Evolutionary conservation across 805 yeast genomes (phyloP).

Genomic region (Starmera pachycereana): DNA sequence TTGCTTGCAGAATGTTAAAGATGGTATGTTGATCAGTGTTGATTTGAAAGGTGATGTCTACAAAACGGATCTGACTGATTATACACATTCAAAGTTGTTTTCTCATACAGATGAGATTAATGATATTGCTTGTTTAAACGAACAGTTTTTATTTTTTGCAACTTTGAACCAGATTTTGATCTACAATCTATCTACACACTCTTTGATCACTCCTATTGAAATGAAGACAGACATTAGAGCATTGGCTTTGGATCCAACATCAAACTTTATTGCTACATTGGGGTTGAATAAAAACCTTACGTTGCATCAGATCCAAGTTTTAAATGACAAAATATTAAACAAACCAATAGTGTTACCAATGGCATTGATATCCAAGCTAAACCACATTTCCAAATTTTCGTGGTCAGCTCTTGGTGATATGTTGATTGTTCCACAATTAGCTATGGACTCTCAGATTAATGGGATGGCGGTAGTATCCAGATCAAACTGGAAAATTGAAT

Average conservation of each 20-base stretch:
- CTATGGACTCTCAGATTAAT: slow-evolving; percentile 54
- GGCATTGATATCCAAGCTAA: slow-evolving; percentile 27
- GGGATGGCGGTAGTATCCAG: slow-evolving; percentile 54
- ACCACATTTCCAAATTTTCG: slow-evolving; percentile 32
- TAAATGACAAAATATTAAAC: slow-evolving; percentile 5
- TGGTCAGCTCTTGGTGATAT: slow-evolving; percentile 75
- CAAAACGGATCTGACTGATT: slow-evolving; percentile 1
- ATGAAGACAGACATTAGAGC: slow-evolving; percentile 13
- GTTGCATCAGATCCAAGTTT: slow-evolving; percentile 10
- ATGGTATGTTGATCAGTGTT: slow-evolving; percentile 3
- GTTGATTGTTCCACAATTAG: slow-evolving; percentile 60
- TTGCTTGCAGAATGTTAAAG: slow-evolving; percentile 1
- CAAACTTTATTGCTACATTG: slow-evolving; percentile 13
- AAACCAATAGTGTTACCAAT: slow-evolving; percentile 10
- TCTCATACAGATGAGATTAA: slow-evolving; percentile 7
- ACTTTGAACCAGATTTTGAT: slow-evolving; percentile 7
- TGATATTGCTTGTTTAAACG: slow-evolving; percentile 5
- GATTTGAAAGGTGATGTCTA: slow-evolving; percentile 10
- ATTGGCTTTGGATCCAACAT: slow-evolving; percentile 14
- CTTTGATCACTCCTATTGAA: slow-evolving; percentile 9
- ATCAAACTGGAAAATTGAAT: slow-evolving; percentile 48
- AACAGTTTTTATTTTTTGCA: slow-evolving; percentile 9
- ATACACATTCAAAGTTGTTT: slow-evolving; percentile 2
- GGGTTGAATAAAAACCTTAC: slow-evolving; percentile 13
- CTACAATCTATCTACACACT: slow-evolving; percentile 3